Base-by-base conservation (phyloP, 2,329 filamentous ascomycete genomes). In the Ascochyta fabae region DNA sequence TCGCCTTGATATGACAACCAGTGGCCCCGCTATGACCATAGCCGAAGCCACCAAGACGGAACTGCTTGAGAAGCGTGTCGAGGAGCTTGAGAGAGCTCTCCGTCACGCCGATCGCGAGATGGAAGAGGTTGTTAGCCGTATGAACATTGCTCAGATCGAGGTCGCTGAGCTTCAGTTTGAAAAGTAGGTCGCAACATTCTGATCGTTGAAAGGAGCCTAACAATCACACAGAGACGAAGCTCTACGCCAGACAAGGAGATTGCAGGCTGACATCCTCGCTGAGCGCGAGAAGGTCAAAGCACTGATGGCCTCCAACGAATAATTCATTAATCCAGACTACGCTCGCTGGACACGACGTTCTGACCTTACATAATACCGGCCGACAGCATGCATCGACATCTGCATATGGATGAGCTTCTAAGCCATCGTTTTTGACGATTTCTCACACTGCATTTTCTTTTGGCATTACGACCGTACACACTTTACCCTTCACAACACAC, bases 81-180 rank as follows among this genome's bases (percentile, higher is more conserved):
- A 86, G 53, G 92, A 96, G 77, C 85, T 99, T 3, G 95, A 99
- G 79, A 88, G 86, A 67, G 89, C 93, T 15, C 81, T 96, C 12
- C 78, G 83, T 5, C 85, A 91, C 61, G 89, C 91, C 15, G 91
- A 95, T 68, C 79, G 80, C 45, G 90, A 94, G 77, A 94, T 95
- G 89, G 86, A 91, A 70, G 87, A 91, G 74, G 91, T 95, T 7
- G 89, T 96, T 7, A 82, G 87, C 57, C 84, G 89, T 60, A 94
- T 96, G 88, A 94, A 91, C 76, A 81, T 82, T 65, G 90, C 90
- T 9, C 91, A 95, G 78, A 90, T 93, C 66, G 89, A 93, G 77
- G 91, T 95, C 53, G 86, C 90, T 69, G 85, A 91, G 70, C 80
- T 96, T 54, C 90, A 93, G 75, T 85, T 86, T 64, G 85, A 89